Evolutionary conservation across 768 basidiomycete species (phyloP).

Genomic region (Russula dissimulans): DNA sequence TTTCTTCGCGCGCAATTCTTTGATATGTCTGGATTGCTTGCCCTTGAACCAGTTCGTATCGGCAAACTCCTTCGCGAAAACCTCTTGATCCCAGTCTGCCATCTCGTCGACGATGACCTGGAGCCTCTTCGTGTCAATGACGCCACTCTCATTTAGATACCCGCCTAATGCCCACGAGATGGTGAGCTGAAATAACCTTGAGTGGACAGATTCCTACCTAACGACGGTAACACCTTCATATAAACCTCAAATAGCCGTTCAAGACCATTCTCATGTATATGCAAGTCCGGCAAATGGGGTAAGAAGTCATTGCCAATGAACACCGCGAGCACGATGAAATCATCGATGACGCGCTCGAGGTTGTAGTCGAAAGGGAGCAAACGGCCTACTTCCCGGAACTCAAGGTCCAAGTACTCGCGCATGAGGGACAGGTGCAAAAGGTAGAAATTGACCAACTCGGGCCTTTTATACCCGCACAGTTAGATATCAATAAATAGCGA

Average conservation of each 20-base stretch:
- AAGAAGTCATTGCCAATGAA: conserved; percentile 98
- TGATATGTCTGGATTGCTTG: conserved; percentile 70
- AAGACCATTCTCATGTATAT: conserved; percentile 95
- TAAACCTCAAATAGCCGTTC: conserved; percentile 93
- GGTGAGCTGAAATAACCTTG: neutral
- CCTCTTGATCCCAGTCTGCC: conserved; percentile 76
- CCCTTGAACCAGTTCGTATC: conserved; percentile 93
- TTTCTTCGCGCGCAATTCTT: conserved; percentile 52
- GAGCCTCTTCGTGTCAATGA: conserved; percentile 68
- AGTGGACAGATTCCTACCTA: conserved; percentile 36
- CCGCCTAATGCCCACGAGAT: conserved; percentile 47
- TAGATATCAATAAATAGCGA: neutral
- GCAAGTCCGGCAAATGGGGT: conserved; percentile 91
- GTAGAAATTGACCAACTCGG: conserved; percentile 87
- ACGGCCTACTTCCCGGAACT: conserved; percentile 69
- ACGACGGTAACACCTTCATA: conserved; percentile 77
- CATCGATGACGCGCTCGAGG: conserved; percentile 93
- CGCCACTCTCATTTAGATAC: conserved; percentile 86
- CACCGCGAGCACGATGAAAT: conserved; percentile 93
- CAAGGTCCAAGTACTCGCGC: conserved; percentile 95
- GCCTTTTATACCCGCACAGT: conserved; percentile 23
- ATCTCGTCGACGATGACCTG: conserved; percentile 87
- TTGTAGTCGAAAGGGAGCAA: conserved; percentile 72
- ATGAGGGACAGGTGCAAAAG: conserved; percentile 88
- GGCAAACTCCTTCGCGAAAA: conserved; percentile 86